These are phyloP conservation scores for Petasospora rhodanensis DNA, from an alignment of 1,139 yeast genomes.

Conservation along the genomic window DNA sequence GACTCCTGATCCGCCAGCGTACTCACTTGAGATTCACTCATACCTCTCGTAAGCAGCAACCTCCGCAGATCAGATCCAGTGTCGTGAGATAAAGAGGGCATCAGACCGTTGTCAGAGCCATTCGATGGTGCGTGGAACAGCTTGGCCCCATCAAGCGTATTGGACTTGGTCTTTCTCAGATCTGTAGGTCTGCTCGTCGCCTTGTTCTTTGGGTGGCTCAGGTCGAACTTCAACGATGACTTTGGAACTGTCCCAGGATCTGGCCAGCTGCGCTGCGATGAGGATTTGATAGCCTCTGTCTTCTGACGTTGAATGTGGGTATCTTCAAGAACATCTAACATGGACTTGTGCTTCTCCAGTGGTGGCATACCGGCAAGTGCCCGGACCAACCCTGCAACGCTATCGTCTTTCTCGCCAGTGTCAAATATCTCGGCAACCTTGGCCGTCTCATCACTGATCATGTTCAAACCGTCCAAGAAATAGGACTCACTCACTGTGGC, in stretches of 20 bases:
- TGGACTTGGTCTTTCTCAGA: slow-evolving; percentile 12
- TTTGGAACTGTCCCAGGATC: no score
- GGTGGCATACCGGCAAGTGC: slow-evolving; percentile 22
- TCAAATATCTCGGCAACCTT: slow-evolving; percentile 15
- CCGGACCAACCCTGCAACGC: slow-evolving; percentile 21
- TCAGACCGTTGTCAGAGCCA: slow-evolving; percentile 1
- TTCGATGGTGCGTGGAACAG: no score
- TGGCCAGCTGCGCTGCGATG: no score
- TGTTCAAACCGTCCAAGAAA: no score
- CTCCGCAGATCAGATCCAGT: neutral
- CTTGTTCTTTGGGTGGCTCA: no score
- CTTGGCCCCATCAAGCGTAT: neutral
- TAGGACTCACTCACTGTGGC: no score
- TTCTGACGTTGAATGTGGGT: slow-evolving; percentile 1
- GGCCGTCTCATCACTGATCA: slow-evolving; percentile 17
- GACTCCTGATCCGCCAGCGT: slow-evolving; percentile 1
- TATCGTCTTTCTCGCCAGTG: slow-evolving; percentile 10
- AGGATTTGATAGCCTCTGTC: neutral
- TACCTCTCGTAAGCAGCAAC: slow-evolving; percentile 1
- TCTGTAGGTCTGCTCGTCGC: no score
- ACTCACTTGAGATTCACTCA: slow-evolving; percentile 9
- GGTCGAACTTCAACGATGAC: neutral
- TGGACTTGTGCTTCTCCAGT: slow-evolving; percentile 19
- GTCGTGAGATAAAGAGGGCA: slow-evolving; percentile 5
- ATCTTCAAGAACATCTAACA: slow-evolving; percentile 11